Percentiles rank a stretch among this genome's conserved stretches.
Evolutionary conservation across 2,329 filamentous ascomycete species (phyloP).

Genomic region (Ascochyta viciae-villosae): DNA sequence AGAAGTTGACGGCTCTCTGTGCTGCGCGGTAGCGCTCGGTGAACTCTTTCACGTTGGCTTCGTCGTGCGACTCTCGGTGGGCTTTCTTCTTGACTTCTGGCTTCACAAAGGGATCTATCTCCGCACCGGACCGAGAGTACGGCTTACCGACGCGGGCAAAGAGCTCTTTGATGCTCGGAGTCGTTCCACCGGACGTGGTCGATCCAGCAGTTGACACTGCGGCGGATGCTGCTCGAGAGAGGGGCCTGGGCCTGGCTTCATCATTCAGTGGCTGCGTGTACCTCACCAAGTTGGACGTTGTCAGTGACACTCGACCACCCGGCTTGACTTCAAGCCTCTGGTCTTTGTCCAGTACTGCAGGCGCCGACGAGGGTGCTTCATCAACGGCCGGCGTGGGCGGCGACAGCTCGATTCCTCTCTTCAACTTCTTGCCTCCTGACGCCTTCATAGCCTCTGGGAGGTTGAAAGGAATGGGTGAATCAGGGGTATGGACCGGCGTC

Average conservation of each 20-base stretch:
- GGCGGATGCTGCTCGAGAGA: constrained; percentile 11
- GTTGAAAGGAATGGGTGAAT: constrained; percentile 24
- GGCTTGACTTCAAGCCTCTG: constrained; percentile 3
- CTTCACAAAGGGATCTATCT: constrained; percentile 23
- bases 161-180: constrained; percentile 30
- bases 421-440: constrained; percentile 2
- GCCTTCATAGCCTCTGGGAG: background rate
- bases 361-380: background rate
- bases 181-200: constrained; percentile 23
- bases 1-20: constrained; percentile 36
- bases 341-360: background rate
- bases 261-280: constrained; percentile 26
- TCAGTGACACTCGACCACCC: constrained; percentile 17
- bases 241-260: constrained; percentile 18
- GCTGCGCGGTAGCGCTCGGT: constrained; percentile 17
- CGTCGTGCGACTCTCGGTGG: constrained; percentile 22
- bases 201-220: constrained; percentile 18
- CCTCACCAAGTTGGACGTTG: constrained; percentile 23
- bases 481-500: constrained; percentile 1
- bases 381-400: background rate
- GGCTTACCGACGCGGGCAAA: constrained; percentile 32
- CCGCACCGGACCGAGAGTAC: constrained; percentile 22
- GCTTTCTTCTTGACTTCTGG: constrained; percentile 18
- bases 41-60: constrained; percentile 28
- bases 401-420: background rate